These are phyloP conservation scores for Xylaria telfairii DNA, from an alignment of 495 filamentous ascomycete species.

Conservation along the genomic window DNA sequence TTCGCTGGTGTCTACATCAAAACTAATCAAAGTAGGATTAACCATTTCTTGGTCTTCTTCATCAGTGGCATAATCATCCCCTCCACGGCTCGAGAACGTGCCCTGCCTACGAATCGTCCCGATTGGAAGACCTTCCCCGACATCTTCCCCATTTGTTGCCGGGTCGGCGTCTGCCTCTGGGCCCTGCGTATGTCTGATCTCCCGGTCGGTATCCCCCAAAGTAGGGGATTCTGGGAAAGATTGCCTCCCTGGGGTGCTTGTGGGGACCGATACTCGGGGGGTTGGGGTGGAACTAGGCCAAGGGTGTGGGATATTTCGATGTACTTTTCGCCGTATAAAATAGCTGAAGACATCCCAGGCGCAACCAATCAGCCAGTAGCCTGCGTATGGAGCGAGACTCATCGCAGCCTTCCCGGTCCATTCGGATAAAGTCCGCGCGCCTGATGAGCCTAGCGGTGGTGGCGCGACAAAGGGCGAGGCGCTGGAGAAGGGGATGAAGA, in stretches of 20 bases:
- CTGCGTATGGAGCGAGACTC: conserved; percentile 43
- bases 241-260: conserved; percentile 24
- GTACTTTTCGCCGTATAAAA: conserved; percentile 26
- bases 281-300: conserved; percentile 4
- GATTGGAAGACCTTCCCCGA: conserved; percentile 35
- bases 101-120: conserved; percentile 41
- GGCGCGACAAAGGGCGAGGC: conserved; percentile 53
- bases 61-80: conserved; percentile 51
- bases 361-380: conserved; percentile 35
- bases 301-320: conserved; percentile 32
- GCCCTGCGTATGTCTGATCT: conserved; percentile 32
- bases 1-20: conserved; percentile 61
- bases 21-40: conserved; percentile 60
- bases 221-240: conserved; percentile 37
- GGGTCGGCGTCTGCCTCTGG: conserved; percentile 33
- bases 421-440: conserved; percentile 27
- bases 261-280: conserved; percentile 11
- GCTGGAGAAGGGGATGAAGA: conserved; percentile 57
- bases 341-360: conserved; percentile 29
- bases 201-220: conserved; percentile 35
- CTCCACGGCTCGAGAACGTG: conserved; percentile 39
- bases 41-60: conserved; percentile 57
- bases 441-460: conserved; percentile 36
- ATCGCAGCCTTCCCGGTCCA: conserved; percentile 43
- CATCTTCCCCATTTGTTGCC: conserved; percentile 35